These are phyloP conservation scores for Saccharomyces hybrid DNA, from an alignment of 1,139 yeast genomes.

Conservation along the genomic window DNA sequence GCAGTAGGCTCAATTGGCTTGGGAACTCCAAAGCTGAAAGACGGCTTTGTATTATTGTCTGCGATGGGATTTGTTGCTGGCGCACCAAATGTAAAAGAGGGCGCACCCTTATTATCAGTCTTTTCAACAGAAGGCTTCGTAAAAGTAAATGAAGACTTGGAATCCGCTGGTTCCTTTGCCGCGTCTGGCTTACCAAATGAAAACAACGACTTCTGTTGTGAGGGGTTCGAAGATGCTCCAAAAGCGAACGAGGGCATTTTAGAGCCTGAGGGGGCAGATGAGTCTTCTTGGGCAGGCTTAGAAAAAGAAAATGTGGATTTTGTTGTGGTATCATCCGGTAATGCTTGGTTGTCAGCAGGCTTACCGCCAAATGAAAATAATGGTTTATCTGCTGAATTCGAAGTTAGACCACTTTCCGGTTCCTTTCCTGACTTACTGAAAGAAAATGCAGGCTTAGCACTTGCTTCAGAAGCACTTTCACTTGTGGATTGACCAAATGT, in stretches of 20 bases:
- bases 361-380: conserved; percentile 1
- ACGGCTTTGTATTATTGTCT: not conserved
- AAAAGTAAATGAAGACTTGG: conserved; percentile 2
- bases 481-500: not conserved
- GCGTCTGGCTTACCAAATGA: conserved; percentile 6
- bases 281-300: conserved; percentile 1
- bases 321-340: not conserved
- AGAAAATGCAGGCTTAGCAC: not conserved
- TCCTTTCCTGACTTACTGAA: not conserved
- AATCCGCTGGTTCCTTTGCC: not conserved
- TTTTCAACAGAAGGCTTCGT: not conserved
- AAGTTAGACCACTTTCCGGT: not conserved
- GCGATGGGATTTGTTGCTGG: not conserved
- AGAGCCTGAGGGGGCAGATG: not conserved
- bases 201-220: not conserved
- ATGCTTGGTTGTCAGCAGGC: not conserved
- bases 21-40: conserved; percentile 2
- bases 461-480: not conserved
- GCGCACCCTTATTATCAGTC: not conserved
- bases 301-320: conserved; percentile 14
- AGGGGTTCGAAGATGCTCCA: conserved; percentile 3
- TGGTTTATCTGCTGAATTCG: not conserved
- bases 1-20: not conserved
- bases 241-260: conserved; percentile 10
- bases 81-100: conserved; percentile 3